Evolutionary conservation across 176 grass and related monocot genomes (phyloP).

Genomic region (Oryza brachyantha): DNA sequence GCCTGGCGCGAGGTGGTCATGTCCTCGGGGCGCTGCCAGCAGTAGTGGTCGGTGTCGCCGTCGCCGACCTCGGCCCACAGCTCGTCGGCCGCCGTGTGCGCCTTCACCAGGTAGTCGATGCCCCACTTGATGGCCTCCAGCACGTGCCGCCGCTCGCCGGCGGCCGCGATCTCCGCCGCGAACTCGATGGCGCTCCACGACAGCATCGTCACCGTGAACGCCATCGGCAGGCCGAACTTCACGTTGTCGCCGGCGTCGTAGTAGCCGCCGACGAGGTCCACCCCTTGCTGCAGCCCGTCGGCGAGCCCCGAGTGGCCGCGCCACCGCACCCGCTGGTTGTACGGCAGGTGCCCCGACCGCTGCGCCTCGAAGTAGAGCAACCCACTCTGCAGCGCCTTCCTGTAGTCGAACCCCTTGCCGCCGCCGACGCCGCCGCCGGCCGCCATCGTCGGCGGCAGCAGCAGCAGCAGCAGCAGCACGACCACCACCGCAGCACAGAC

Average conservation of each 20-base stretch:
- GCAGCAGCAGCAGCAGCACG: too few relatives aligned
- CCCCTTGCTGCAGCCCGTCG: constrained; percentile 72
- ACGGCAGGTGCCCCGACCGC: constrained; percentile 75
- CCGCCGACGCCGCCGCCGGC: not conserved
- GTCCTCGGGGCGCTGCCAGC: constrained; percentile 61
- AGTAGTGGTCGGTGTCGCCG: constrained; percentile 58
- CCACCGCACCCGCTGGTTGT: constrained; percentile 76
- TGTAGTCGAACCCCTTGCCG: not conserved
- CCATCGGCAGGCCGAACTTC: constrained; percentile 82
- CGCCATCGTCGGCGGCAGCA: too few relatives aligned
- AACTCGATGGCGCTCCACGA: constrained; percentile 66
- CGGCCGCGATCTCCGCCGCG: constrained; percentile 28
- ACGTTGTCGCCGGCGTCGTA: constrained; percentile 79
- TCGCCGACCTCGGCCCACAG: constrained; percentile 64
- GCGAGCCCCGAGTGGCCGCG: constrained; percentile 70
- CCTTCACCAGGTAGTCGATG: constrained; percentile 60
- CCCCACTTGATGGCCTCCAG: constrained; percentile 71
- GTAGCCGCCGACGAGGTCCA: constrained; percentile 74
- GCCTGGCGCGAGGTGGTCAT: constrained; percentile 51
- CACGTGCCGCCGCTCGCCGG: constrained; percentile 50
- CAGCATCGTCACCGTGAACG: constrained; percentile 73
- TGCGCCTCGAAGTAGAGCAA: constrained; percentile 96
- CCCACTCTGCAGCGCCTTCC: constrained; percentile 5
- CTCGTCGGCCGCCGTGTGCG: constrained; percentile 45
- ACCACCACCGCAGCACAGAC: too few relatives aligned